phyloP scores from a whole-genome alignment of 257 asterid genomes.

The Solanum sparsipilum region DNA sequence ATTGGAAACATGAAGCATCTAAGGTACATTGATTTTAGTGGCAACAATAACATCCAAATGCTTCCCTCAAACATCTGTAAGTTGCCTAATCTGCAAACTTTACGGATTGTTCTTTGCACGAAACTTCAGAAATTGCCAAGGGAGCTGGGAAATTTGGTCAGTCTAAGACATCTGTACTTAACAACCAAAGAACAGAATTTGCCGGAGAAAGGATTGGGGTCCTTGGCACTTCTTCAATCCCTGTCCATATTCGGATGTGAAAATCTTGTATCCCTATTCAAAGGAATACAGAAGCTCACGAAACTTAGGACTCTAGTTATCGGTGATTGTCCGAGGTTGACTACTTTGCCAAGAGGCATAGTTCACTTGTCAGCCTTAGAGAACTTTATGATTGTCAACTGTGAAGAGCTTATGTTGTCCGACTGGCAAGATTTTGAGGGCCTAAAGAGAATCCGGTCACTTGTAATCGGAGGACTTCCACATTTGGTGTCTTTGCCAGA shows the following conservation, averaged over 20 bases:
- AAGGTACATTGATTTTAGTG: slow-evolving; percentile 7
- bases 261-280: neutral
- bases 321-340: neutral
- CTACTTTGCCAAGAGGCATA: neutral
- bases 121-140: neutral
- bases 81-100: slow-evolving; percentile 6
- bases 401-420: neutral
- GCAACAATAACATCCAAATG: slow-evolving; percentile 1
- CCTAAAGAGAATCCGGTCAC: neutral
- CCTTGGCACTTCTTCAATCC: neutral
- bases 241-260: neutral
- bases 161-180: slow-evolving; percentile 4
- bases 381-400: neutral
- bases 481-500: neutral
- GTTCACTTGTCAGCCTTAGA: neutral
- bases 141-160: neutral
- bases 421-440: neutral
- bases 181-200: slow-evolving; percentile 2
- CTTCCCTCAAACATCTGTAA: slow-evolving; percentile 3
- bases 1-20: slow-evolving; percentile 8
- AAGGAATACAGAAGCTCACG: neutral
- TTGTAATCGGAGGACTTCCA: neutral
- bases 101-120: slow-evolving; percentile 5
- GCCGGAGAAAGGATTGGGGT: neutral
- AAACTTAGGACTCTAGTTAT: neutral